These are phyloP conservation scores for Phaffia tasmanica DNA, from an alignment of 768 basidiomycete species.

Conservation along the genomic window DNA sequence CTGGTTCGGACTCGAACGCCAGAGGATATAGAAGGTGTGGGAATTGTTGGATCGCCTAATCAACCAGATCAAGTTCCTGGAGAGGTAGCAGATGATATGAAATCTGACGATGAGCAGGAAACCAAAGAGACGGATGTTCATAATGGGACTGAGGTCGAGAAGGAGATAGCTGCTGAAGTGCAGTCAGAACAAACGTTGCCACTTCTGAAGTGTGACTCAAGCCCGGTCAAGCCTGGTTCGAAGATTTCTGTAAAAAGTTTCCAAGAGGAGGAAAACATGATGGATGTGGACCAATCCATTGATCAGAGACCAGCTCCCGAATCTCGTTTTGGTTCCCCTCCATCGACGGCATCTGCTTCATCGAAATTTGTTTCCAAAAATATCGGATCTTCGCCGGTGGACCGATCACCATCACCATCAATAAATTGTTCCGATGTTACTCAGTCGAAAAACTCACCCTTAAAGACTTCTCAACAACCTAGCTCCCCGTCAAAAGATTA, in stretches of 20 bases:
- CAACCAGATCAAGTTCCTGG: constrained; percentile 25
- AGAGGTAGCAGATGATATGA: constrained; percentile 14
- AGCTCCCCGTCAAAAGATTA: no score
- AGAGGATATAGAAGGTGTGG: neutral
- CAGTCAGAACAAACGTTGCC: no score
- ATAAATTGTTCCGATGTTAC: neutral
- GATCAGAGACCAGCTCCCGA: no score
- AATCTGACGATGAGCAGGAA: constrained; percentile 21
- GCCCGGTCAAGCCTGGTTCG: no score
- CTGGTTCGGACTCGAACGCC: neutral
- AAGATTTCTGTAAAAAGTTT: no score
- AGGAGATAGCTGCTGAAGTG: neutral
- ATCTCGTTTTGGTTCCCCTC: no score
- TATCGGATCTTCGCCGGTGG: neutral
- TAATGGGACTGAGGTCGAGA: neutral
- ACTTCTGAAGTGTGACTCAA: no score
- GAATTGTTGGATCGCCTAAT: neutral
- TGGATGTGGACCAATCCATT: no score
- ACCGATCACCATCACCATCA: neutral
- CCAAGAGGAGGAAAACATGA: no score
- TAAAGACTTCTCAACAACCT: no score
- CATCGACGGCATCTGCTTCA: no score
- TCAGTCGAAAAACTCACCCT: neutral
- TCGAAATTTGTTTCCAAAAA: no score
- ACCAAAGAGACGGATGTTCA: constrained; percentile 6